Evolutionary conservation across 2,329 filamentous ascomycete species (phyloP), one percentile per base, ranked within the genome.

Genomic region (Triangularia verruculosa): DNA sequence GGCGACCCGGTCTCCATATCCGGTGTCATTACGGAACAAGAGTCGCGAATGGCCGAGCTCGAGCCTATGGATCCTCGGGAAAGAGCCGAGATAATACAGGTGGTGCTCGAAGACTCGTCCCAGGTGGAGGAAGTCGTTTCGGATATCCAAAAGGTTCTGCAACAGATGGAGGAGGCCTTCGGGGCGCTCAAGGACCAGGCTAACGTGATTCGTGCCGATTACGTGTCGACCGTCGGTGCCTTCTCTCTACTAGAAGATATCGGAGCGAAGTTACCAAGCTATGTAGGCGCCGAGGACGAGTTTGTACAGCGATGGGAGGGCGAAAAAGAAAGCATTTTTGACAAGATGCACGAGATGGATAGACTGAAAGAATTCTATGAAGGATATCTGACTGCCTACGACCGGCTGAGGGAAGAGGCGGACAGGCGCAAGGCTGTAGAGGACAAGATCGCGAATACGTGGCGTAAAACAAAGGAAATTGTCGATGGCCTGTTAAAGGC

Each of bases 361-460:
- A 86, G 86, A 22, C 85, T 97, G 70, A 83, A 87, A 11, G 81
- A 86, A n/a, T 92, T 97, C 70, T 98, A 97, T 75, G 90, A 94
- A 65, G 88, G 89, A 17, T 99, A 98, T 71, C 83, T 91, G 20
- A 84, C 87, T 59, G 92, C 93, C 0, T 98, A 99, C 72, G 90
- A 92, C 69, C 88, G 89, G 20, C 80, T 99, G 12, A 83, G 97
- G 24, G 83, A 96, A 1, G 95, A 99, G 75, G 89, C 93, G 5
- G 89, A 90, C 59, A 83, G 95, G 24, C 84, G 95, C 9, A 86
- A 86, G 64, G 80, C 83, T 13, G 86, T 91, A 34, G 90, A 95
- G 71, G 86, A 89, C 30, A 88, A 90, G 66, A 89, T 96, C 59
- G 83, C 88, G 68, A 83, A 82, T 52, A 86, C 96, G 25, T 89